Conservation (phyloP, 202 grass and related monocot genomes). For the Dendrocalamus latiflorus region DNA sequence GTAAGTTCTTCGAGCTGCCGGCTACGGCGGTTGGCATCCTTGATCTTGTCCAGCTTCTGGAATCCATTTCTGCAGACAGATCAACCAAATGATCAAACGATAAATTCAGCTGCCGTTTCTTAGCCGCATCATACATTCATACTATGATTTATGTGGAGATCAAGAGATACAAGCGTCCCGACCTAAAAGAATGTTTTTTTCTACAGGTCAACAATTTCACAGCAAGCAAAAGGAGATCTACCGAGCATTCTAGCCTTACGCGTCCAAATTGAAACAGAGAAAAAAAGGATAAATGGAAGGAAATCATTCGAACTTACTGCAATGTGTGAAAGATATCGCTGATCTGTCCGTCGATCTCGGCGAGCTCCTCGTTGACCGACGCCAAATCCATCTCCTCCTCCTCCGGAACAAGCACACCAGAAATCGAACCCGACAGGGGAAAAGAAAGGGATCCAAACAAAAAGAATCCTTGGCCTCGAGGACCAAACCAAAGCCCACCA, state of each 20-base stretch:
- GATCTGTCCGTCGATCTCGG: constrained; percentile 84
- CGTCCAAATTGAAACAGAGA: background rate
- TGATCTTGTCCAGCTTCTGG: constrained; percentile 97
- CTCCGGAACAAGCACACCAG: background rate
- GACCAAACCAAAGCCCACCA: background rate
- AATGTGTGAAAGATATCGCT: constrained; percentile 84
- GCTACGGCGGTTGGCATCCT: constrained; percentile 76
- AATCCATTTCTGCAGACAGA: constrained; percentile 76
- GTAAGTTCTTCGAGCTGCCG: constrained; percentile 90
- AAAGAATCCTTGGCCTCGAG: background rate
- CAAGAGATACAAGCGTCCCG: background rate
- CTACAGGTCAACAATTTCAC: background rate
- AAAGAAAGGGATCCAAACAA: constrained; percentile 9
- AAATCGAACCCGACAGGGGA: background rate
- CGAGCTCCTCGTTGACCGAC: constrained; percentile 79
- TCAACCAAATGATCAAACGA: background rate
- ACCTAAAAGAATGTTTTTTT: background rate
- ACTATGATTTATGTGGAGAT: background rate
- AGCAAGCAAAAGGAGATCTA: constrained; percentile 14
- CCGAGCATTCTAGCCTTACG: background rate
- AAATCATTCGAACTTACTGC: background rate
- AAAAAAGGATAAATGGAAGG: background rate
- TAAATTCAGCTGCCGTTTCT: background rate
- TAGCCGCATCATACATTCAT: background rate
- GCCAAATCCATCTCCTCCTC: constrained; percentile 75